phyloP scores from a whole-genome alignment of 2,329 filamentous ascomycete species.

The Sphaerulina vaccinii region DNA sequence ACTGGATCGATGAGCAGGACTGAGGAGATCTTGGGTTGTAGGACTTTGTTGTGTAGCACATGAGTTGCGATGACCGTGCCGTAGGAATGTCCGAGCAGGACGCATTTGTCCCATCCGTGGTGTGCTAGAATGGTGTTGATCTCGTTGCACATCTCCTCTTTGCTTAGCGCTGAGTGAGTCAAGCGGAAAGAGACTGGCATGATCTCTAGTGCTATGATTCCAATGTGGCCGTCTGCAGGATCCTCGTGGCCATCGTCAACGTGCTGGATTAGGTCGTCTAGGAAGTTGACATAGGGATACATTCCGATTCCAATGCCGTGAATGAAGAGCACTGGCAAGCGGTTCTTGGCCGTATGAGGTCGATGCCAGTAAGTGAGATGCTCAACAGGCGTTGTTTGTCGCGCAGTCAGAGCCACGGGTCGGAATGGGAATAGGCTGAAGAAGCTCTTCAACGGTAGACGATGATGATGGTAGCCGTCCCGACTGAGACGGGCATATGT shows the following conservation, averaged over 20 bases:
- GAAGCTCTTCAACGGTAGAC: conserved; percentile 38
- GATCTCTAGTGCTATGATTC: conserved; percentile 64
- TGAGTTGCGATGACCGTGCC: conserved; percentile 63
- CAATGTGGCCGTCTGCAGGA: conserved; percentile 48
- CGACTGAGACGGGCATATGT: conserved; percentile 16
- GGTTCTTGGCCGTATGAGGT: conserved; percentile 59
- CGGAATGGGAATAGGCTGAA: conserved; percentile 53
- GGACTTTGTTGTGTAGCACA: conserved; percentile 52
- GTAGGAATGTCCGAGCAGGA: conserved; percentile 61
- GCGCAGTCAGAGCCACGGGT: conserved; percentile 50
- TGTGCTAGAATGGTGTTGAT: conserved; percentile 57
- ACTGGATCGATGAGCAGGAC: conserved; percentile 62
- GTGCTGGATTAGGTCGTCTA: conserved; percentile 10
- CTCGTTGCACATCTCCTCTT: conserved; percentile 56
- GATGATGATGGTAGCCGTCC: conserved; percentile 56
- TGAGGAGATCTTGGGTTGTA: conserved; percentile 50
- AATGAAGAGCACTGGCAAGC: conserved; percentile 64
- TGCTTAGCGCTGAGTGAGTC: conserved; percentile 53
- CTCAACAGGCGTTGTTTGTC: conserved; percentile 49
- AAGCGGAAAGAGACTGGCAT: conserved; percentile 64
- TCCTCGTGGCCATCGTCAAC: neutral
- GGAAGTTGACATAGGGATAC: conserved; percentile 50
- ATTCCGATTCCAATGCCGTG: conserved; percentile 67
- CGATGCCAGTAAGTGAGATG: conserved; percentile 61
- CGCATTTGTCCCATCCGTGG: conserved; percentile 59